These are phyloP conservation scores for Pleurotus platypus DNA, from an alignment of 768 basidiomycete genomes.

Conservation along the genomic window DNA sequence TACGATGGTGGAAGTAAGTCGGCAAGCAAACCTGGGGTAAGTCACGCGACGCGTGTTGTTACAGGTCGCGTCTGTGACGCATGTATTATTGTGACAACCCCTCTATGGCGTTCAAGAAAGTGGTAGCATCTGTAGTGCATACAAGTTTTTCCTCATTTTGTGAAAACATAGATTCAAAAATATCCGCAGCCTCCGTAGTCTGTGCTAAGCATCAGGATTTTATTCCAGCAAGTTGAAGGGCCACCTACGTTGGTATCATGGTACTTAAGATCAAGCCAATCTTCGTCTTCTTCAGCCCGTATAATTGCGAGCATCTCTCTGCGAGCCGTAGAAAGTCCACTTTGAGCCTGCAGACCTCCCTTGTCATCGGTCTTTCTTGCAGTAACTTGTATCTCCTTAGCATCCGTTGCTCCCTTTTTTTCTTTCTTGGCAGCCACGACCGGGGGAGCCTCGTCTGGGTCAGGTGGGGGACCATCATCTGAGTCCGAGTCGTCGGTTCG, in stretches of 20 bases:
- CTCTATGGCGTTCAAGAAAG: conserved; percentile 54
- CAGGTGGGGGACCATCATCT: conserved; percentile 76
- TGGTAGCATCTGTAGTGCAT: conserved; percentile 52
- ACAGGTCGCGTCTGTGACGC: background rate
- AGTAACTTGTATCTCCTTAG: conserved; percentile 75
- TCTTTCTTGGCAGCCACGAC: conserved; percentile 49
- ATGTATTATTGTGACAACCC: conserved; percentile 33
- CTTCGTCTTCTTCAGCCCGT: conserved; percentile 73
- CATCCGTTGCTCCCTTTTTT: conserved; percentile 53
- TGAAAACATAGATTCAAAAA: conserved; percentile 65
- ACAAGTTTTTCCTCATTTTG: conserved; percentile 44
- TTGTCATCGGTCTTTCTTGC: conserved; percentile 70
- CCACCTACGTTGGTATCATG: conserved; percentile 57
- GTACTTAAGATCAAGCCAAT: conserved; percentile 68
- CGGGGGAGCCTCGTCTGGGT: conserved; percentile 69
- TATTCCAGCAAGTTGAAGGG: background rate
- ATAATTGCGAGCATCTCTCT: conserved; percentile 77
- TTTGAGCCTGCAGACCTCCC: conserved; percentile 42
- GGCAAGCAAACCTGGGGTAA: background rate
- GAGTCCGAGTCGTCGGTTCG: conserved; percentile 65
- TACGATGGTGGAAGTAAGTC: background rate
- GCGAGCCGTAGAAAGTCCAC: conserved; percentile 65
- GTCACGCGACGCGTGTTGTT: background rate
- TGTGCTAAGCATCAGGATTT: conserved; percentile 23
- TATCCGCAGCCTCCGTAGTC: conserved; percentile 53